Percentiles rank a stretch among this genome's conserved stretches.
phyloP scores from a whole-genome alignment of 208 protist genomes.

The Trypanosomatidae sp. region DNA sequence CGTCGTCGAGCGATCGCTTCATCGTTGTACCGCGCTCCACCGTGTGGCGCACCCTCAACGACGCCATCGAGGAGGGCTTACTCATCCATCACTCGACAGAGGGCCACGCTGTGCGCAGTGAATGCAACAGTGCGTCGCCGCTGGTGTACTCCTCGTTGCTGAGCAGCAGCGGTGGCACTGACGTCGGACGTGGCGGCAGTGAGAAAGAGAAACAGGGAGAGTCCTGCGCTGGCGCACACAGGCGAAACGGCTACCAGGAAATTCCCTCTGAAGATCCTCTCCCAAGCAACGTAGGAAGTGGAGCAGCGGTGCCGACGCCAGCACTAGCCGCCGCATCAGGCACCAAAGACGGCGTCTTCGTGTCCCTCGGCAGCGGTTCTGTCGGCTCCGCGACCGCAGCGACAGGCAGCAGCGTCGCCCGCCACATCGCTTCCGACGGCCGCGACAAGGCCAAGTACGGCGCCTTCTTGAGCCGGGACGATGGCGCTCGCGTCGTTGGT shows the following conservation, averaged over 20 bases:
- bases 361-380: neutral
- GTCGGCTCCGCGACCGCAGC: neutral
- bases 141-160: slow-evolving; percentile 20
- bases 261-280: slow-evolving; percentile 4
- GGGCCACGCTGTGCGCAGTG: neutral
- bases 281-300: neutral
- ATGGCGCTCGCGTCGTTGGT: slow-evolving; percentile 10
- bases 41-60: slow-evolving; percentile 64
- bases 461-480: slow-evolving; percentile 33
- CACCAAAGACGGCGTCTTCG: neutral
- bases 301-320: neutral
- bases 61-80: slow-evolving; percentile 22
- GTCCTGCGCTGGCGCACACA: neutral
- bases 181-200: neutral
- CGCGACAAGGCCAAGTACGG: slow-evolving; percentile 44
- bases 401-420: slow-evolving; percentile 1
- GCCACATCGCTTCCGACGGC: slow-evolving; percentile 6
- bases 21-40: slow-evolving; percentile 69
- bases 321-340: neutral
- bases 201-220: neutral
- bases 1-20: slow-evolving; percentile 39
- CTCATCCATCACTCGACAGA: slow-evolving; percentile 11
- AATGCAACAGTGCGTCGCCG: neutral
- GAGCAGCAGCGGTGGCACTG: neutral
- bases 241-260: slow-evolving; percentile 3